Percentiles rank a stretch among this genome's conserved stretches.
These are phyloP conservation scores for Pezicula radicicola DNA, from an alignment of 2,329 filamentous ascomycete genomes.

Conservation along the genomic window DNA sequence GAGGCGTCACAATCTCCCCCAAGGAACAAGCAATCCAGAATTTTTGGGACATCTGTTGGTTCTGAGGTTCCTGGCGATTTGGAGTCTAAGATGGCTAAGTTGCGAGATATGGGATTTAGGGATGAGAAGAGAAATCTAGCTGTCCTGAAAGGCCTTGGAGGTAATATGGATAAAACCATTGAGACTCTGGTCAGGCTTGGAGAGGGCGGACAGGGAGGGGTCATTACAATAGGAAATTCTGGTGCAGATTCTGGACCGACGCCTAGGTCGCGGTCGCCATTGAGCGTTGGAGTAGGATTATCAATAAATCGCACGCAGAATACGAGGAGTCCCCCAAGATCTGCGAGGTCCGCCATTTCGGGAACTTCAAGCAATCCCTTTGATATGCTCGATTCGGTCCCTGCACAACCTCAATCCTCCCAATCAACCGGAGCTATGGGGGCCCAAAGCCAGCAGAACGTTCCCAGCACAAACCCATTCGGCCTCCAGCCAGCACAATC, in stretches of 20 bases:
- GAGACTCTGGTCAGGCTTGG: conserved; percentile 82
- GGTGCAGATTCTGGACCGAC: conserved; percentile 37
- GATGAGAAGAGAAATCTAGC: conserved; percentile 79
- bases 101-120: conserved; percentile 89
- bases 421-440: conserved; percentile 62
- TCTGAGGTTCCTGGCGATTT: conserved; percentile 52
- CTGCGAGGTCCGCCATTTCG: conserved; percentile 14
- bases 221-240: conserved; percentile 24
- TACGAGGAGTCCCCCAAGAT: conserved; percentile 8
- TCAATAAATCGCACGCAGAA: conserved; percentile 23
- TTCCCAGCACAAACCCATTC: conserved; percentile 63
- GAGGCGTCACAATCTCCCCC: conserved; percentile 21
- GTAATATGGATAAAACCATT: conserved; percentile 81
- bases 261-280: conserved; percentile 53
- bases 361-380: conserved; percentile 64
- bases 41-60: conserved; percentile 68
- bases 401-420: conserved; percentile 59
- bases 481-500: conserved; percentile 42
- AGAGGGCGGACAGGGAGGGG: conserved; percentile 53
- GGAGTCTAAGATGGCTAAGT: conserved; percentile 71
- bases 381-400: conserved; percentile 46
- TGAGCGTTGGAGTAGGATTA: conserved; percentile 31
- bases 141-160: conserved; percentile 78
- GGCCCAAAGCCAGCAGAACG: conserved; percentile 37
- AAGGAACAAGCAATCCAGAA: conserved; percentile 56